These are phyloP conservation scores for Multifurca ochricompacta DNA, from an alignment of 768 basidiomycete genomes.

Conservation along the genomic window DNA sequence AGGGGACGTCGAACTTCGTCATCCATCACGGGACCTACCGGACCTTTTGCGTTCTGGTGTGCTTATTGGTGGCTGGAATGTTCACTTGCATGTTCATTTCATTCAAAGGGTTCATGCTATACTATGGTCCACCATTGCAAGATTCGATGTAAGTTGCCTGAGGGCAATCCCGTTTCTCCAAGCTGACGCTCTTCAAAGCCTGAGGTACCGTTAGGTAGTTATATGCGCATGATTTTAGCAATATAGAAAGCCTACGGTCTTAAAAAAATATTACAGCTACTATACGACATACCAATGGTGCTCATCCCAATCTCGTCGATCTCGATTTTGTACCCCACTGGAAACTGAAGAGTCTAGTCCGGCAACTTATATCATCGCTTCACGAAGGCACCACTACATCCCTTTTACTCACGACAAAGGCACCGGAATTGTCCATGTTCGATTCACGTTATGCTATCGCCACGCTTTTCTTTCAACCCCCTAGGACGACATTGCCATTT, in stretches of 20 bases:
- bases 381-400: neutral
- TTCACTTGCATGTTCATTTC: neutral
- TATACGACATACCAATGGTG: neutral
- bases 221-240: neutral
- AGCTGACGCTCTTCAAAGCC: neutral
- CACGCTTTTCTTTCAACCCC: neutral
- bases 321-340: neutral
- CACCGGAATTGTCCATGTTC: neutral
- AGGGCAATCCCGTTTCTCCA: neutral
- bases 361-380: neutral
- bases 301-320: neutral
- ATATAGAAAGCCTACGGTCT: too few relatives aligned
- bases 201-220: neutral
- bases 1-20: neutral
- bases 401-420: neutral
- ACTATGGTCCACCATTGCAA: neutral
- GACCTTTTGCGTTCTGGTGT: neutral
- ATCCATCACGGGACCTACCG: neutral
- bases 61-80: neutral
- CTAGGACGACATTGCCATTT: neutral
- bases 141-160: neutral
- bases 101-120: neutral
- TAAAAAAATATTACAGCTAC: neutral
- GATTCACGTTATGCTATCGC: neutral
- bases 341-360: neutral